These are phyloP conservation scores for Boletellus emodensis DNA, from an alignment of 768 basidiomycete genomes.

Conservation along the genomic window DNA sequence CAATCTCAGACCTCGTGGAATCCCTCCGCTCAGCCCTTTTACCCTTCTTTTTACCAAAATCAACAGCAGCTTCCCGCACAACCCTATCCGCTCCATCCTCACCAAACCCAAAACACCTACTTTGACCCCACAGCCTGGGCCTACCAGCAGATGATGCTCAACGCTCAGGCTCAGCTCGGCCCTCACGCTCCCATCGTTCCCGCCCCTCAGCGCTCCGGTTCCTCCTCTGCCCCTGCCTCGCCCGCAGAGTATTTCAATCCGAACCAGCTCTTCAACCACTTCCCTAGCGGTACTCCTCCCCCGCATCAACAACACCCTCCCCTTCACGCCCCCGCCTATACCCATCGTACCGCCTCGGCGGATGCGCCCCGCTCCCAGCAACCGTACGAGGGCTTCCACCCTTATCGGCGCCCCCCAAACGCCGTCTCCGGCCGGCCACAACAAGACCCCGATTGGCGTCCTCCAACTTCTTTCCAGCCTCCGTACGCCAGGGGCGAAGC, in stretches of 20 bases:
- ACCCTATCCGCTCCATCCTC: conserved; percentile 43
- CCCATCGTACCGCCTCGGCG: conserved; percentile 36
- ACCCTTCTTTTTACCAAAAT: conserved; percentile 75
- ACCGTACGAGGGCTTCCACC: conserved; percentile 63
- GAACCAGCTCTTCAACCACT: conserved; percentile 59
- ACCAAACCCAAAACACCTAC: conserved; percentile 51
- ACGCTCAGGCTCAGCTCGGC: conserved; percentile 40
- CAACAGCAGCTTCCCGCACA: conserved; percentile 51
- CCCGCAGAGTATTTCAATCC: conserved; percentile 57
- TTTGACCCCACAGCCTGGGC: conserved; percentile 81
- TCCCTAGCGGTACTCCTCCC: conserved; percentile 69
- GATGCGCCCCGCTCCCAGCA: conserved; percentile 21
- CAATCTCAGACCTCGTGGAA: conserved; percentile 70
- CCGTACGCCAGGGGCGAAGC: conserved; percentile 80
- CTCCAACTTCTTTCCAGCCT: conserved; percentile 52
- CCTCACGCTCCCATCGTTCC: conserved; percentile 27
- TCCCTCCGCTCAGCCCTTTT: conserved; percentile 65
- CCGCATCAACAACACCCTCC: conserved; percentile 45
- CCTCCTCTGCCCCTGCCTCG: conserved; percentile 36
- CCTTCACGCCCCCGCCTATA: conserved; percentile 32
- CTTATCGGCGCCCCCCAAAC: conserved; percentile 66
- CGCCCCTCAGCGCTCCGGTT: conserved; percentile 36
- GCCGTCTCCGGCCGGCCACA: conserved; percentile 28
- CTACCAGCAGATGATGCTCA: conserved; percentile 91
- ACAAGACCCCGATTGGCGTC: conserved; percentile 46